A percentile compares a stretch with the other conserved stretches of the same genome.
Conservation (phyloP, 176 grass and related monocot species). For the Carex cristatella region DNA sequence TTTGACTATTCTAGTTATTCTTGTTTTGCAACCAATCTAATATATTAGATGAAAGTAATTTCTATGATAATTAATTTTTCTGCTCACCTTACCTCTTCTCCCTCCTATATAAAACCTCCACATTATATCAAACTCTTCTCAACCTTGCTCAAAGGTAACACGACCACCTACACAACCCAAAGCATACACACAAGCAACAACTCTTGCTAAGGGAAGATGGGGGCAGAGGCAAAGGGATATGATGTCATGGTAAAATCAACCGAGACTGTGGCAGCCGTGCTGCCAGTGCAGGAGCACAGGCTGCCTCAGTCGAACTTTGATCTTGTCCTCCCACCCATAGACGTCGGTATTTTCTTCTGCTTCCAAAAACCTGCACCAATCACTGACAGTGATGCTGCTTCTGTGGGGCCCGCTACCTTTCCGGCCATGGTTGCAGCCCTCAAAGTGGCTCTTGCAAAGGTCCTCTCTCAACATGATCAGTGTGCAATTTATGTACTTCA, state of each 20-base stretch:
- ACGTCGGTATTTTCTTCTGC: conserved; percentile 71
- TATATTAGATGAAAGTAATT: neutral
- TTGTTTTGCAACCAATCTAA: too few relatives aligned
- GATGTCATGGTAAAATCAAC: conserved; percentile 24
- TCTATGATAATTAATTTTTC: neutral
- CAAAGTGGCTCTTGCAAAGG: conserved; percentile 37
- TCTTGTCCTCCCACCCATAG: conserved; percentile 44
- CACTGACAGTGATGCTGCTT: neutral
- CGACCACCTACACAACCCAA: neutral
- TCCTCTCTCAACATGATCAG: neutral
- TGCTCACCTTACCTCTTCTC: neutral
- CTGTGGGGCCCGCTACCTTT: conserved; percentile 1
- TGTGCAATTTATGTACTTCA: neutral
- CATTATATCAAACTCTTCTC: neutral
- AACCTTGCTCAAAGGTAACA: neutral
- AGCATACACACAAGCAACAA: neutral
- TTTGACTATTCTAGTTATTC: too few relatives aligned
- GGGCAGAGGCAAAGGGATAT: conserved; percentile 21
- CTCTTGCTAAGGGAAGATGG: conserved; percentile 14
- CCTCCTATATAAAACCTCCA: neutral
- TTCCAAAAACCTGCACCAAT: conserved; percentile 3
- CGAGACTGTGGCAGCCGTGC: conserved; percentile 30
- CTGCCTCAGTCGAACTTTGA: conserved; percentile 55
- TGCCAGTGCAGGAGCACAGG: conserved; percentile 43
- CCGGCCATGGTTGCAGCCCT: conserved; percentile 20